phyloP scores from a whole-genome alignment of 2,329 filamentous ascomycete genomes.

The Apiospora hydei region DNA sequence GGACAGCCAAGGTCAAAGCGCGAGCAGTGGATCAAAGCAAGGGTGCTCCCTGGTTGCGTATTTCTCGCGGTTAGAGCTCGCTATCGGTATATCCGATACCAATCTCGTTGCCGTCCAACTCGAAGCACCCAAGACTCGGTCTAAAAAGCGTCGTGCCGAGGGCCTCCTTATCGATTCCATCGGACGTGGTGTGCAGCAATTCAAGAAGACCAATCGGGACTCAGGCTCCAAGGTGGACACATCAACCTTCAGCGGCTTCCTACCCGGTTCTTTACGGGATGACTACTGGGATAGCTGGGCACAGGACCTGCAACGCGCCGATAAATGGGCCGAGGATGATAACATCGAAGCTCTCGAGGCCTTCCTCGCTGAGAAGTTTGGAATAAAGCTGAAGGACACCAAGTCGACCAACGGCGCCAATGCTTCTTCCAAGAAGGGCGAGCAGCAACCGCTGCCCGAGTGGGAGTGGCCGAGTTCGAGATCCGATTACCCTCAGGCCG shows the following conservation, averaged over 20 bases:
- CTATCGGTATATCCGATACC: constrained; percentile 68
- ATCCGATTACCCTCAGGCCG: constrained; percentile 59
- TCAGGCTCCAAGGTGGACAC: constrained; percentile 5
- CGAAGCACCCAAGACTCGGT: constrained; percentile 65
- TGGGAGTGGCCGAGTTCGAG: constrained; percentile 59
- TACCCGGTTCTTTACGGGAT: constrained; percentile 59
- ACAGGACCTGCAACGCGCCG: constrained; percentile 54
- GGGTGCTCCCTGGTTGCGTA: constrained; percentile 62
- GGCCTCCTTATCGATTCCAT: constrained; percentile 78
- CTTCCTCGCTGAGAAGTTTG: constrained; percentile 57
- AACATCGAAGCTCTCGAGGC: constrained; percentile 59
- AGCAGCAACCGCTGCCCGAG: constrained; percentile 43
- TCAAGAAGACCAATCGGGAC: constrained; percentile 44
- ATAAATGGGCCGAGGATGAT: constrained; percentile 54
- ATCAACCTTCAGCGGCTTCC: constrained; percentile 45
- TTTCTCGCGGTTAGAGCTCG: constrained; percentile 71
- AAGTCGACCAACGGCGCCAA: constrained; percentile 32
- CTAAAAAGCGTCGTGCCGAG: constrained; percentile 61
- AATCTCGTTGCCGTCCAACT: constrained; percentile 73
- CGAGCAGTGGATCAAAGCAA: constrained; percentile 34
- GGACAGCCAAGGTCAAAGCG: constrained; percentile 47
- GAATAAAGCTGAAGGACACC: constrained; percentile 46
- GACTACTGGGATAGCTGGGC: constrained; percentile 56
- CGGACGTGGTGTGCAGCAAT: constrained; percentile 64
- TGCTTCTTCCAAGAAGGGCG: constrained; percentile 33